Percentiles rank a stretch among this genome's conserved stretches.
Conservation (phyloP, 148 eudicot species). For the Spergularia marina region DNA sequence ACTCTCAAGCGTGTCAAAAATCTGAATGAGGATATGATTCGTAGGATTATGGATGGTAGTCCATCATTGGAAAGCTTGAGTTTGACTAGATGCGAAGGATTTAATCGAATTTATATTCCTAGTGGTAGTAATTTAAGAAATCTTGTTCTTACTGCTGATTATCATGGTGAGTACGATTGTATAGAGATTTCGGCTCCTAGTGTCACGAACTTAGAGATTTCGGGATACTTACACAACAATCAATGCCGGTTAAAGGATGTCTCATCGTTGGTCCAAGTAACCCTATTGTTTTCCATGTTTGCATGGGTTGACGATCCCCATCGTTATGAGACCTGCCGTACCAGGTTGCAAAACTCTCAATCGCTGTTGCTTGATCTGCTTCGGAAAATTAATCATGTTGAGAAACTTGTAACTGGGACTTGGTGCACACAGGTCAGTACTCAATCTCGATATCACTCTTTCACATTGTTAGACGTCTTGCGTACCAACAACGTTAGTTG, state of each 20-base stretch:
- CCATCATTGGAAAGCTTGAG: conserved; percentile 8
- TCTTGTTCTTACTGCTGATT: neutral
- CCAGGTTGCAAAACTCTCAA: neutral
- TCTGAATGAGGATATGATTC: neutral
- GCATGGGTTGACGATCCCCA: neutral
- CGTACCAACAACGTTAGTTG: too few relatives aligned
- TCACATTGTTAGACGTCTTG: too few relatives aligned
- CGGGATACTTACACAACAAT: neutral
- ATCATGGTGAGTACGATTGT: neutral
- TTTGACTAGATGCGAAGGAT: neutral
- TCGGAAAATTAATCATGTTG: conserved; percentile 17
- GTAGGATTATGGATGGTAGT: conserved; percentile 12
- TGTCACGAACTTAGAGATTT: conserved; percentile 12
- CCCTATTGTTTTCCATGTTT: neutral
- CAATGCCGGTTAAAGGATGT: conserved; percentile 4
- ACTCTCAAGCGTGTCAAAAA: neutral
- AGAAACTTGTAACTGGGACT: neutral
- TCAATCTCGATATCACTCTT: neutral
- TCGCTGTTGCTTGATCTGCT: neutral
- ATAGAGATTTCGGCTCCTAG: conserved; percentile 10
- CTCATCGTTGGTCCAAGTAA: conserved; percentile 11
- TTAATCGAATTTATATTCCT: neutral
- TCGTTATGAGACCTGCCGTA: too few relatives aligned
- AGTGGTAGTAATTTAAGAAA: neutral
- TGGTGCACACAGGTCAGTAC: conserved; percentile 18